Evolutionary conservation across 768 basidiomycete species (phyloP), one percentile per base, ranked within the genome.

Genomic region (Neoboletus magnificus): DNA sequence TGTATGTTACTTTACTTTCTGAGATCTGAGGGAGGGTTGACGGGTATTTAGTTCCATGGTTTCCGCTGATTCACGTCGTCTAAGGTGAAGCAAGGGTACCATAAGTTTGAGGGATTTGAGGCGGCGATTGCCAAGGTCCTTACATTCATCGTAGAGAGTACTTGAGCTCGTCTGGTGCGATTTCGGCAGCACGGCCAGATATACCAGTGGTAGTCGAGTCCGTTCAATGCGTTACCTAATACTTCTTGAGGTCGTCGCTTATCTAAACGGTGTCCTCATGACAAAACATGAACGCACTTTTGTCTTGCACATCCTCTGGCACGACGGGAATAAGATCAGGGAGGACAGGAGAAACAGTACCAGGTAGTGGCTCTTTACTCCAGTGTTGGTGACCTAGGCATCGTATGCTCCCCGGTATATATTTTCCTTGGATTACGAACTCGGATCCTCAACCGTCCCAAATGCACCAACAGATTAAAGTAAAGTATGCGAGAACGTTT

Each of bases 311-410:
- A 10, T 12, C 30, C 30, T 11, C 30, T 30, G 30, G 10, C 30
- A 7, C 12, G 30, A 12, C 30, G 11, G 30, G 30, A 85, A 66
- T 77, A 78, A 46, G 77, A 82, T 55, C 77, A 82, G 56, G 71
- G 76, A 60, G 70, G 72, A 47, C 75, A 80, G 64, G 71, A 73
- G 29, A 72, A 69, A 46, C 62, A 68, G 65, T 66, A 60, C 49
- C 35, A 54, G 32, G 13, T 49, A 22, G 13, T 45, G 1, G 13
- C 42, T 63, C 40, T 30, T 29, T 40, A 20, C 16, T 27, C 20
- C 35, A 7, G 37, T 33, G 15, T 42, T 45, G 30, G 40, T 52
- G 22, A 49, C 15, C 37, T 29, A 40, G 39, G 37, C 43, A 43
- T 22, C 50, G 48, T 45, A 54, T 42, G n/a, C 30, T 29, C 47